Percentiles rank a stretch among this genome's conserved stretches.
phyloP scores from a whole-genome alignment of 1,284 basidiomycete genomes.

The Volvariella surrecta region DNA sequence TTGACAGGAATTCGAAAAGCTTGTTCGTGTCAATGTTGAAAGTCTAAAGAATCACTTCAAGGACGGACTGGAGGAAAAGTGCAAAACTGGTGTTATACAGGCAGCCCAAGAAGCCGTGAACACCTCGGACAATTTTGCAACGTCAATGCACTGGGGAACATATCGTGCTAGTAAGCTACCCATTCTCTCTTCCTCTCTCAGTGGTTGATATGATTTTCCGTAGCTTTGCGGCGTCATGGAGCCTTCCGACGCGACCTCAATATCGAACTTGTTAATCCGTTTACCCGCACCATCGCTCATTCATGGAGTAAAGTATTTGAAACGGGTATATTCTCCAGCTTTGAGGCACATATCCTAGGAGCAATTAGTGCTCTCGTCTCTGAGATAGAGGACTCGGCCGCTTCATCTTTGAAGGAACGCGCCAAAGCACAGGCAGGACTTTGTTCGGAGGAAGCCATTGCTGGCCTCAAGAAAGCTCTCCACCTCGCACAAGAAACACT shows the following conservation, averaged over 20 bases:
- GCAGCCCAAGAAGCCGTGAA: slow-evolving; percentile 38
- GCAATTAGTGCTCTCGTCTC: slow-evolving; percentile 35
- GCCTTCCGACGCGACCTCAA: slow-evolving; percentile 54
- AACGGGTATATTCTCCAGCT: slow-evolving; percentile 41
- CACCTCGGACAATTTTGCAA: slow-evolving; percentile 41
- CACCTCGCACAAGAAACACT: slow-evolving; percentile 37
- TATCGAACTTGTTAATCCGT: slow-evolving; percentile 45
- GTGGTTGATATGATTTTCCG: too few species aligned
- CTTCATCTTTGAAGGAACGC: slow-evolving; percentile 42
- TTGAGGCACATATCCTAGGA: slow-evolving; percentile 30
- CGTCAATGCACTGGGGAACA: slow-evolving; percentile 49
- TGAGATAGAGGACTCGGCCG: slow-evolving; percentile 43
- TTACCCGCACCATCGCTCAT: slow-evolving; percentile 49
- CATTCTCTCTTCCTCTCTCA: too few species aligned
- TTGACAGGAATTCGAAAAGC: slow-evolving; percentile 35
- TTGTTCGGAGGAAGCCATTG: slow-evolving; percentile 42
- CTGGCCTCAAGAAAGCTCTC: slow-evolving; percentile 39
- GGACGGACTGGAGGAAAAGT: slow-evolving; percentile 51
- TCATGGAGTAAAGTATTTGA: slow-evolving; percentile 55
- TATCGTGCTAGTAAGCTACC: too few species aligned
- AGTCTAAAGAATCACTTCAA: slow-evolving; percentile 40
- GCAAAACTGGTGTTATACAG: slow-evolving; percentile 38
- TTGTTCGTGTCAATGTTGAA: slow-evolving; percentile 33
- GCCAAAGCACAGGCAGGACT: slow-evolving; percentile 39
- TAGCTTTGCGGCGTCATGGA: too few species aligned